Evolutionary conservation across 1,284 basidiomycete species (phyloP).

Genomic region (Ustilago curta): DNA sequence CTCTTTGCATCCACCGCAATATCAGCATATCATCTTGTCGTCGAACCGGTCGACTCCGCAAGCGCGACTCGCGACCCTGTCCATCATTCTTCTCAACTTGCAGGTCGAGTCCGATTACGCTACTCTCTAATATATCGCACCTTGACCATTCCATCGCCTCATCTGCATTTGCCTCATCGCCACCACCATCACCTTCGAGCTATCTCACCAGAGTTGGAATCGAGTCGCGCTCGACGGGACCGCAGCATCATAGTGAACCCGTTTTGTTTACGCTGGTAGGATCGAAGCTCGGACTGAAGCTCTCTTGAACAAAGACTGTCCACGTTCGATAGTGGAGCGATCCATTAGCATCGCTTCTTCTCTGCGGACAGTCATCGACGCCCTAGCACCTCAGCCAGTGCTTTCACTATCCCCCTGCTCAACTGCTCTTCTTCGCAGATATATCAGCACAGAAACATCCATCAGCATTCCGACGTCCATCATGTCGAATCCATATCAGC

Average conservation of each 20-base stretch:
- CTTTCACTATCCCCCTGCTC: too few relatives aligned
- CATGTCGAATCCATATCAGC: conserved; percentile 52
- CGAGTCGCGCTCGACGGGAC: not conserved
- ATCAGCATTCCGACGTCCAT: not conserved
- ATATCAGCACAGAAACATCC: not conserved
- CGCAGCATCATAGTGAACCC: not conserved
- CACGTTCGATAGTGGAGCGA: too few relatives aligned
- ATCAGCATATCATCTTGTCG: not conserved
- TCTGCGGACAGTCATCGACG: too few relatives aligned
- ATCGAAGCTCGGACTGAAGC: too few relatives aligned
- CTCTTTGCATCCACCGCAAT: not conserved
- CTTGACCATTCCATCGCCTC: not conserved
- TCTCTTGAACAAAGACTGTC: too few relatives aligned
- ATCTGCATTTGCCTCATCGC: not conserved
- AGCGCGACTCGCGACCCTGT: not conserved
- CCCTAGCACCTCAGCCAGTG: too few relatives aligned
- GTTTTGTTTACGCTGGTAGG: not conserved
- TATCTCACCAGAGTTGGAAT: not conserved
- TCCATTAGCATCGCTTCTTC: too few relatives aligned
- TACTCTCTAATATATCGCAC: conserved; percentile 14
- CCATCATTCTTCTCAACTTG: conserved; percentile 2
- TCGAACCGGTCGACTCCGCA: conserved; percentile 3
- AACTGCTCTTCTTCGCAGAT: not conserved
- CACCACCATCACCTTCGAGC: not conserved
- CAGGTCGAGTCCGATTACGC: conserved; percentile 37